Conservation (phyloP, 345 rosid species). For the Raphanus raphanistrum region DNA sequence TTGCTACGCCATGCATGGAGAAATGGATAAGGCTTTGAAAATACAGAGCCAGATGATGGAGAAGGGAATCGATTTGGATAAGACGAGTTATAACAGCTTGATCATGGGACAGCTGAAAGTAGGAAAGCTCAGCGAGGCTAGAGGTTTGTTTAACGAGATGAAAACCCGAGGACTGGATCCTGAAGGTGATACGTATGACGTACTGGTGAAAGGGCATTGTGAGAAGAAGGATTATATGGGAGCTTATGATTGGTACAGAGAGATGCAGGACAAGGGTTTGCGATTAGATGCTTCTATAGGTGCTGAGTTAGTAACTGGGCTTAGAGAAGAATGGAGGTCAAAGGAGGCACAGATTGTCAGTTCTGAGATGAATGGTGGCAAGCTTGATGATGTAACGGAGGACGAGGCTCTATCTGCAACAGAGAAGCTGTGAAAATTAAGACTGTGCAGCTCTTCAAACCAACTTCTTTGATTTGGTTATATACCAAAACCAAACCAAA, state of each 20-base stretch:
- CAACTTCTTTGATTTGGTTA: too few species aligned
- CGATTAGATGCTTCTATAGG: slow-evolving; percentile 38
- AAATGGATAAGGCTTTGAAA: slow-evolving; percentile 48
- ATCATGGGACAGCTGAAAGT: slow-evolving; percentile 53
- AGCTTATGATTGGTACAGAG: slow-evolving; percentile 72
- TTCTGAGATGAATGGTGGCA: slow-evolving; percentile 51
- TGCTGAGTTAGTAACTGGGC: slow-evolving; percentile 55
- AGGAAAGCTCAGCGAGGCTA: slow-evolving; percentile 47
- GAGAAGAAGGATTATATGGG: slow-evolving; percentile 49
- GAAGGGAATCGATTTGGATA: slow-evolving; percentile 52
- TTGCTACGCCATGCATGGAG: slow-evolving; percentile 53
- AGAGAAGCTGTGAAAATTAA: slow-evolving; percentile 21
- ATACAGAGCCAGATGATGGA: slow-evolving; percentile 57
- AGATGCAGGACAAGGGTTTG: slow-evolving; percentile 64
- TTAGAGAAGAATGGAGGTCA: slow-evolving; percentile 54
- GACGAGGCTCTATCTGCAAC: slow-evolving; percentile 23
- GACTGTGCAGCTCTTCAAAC: background rate
- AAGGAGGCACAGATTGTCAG: slow-evolving; percentile 54
- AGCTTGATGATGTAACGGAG: slow-evolving; percentile 39
- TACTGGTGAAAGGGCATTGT: slow-evolving; percentile 63
- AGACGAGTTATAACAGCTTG: slow-evolving; percentile 66
- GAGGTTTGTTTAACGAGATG: slow-evolving; percentile 55
- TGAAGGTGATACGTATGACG: slow-evolving; percentile 66
- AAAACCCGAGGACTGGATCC: slow-evolving; percentile 49
- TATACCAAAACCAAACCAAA: background rate